These are phyloP conservation scores for Ceratocystis eucalypticola DNA, from an alignment of 2,329 filamentous ascomycete species.

Conservation along the genomic window DNA sequence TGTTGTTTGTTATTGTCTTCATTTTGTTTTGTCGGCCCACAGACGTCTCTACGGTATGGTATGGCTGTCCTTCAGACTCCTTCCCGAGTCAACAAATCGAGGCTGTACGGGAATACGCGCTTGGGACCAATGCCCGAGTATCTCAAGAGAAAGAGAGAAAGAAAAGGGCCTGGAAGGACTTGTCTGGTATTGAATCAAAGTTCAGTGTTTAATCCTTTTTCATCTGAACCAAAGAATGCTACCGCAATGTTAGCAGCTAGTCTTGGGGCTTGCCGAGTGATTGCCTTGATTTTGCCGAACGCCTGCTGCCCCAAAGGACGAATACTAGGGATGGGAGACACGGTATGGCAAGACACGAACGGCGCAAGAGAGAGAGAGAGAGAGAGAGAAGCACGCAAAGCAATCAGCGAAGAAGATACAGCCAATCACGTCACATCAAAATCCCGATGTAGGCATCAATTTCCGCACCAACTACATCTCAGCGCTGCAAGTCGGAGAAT, in stretches of 20 bases:
- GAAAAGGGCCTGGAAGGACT: not conserved
- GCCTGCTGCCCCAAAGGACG: not conserved
- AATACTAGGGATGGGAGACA: too few relatives aligned
- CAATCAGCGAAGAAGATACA: not conserved
- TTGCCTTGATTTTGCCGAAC: not conserved
- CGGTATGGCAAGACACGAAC: not conserved
- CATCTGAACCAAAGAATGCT: not conserved
- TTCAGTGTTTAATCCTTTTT: not conserved
- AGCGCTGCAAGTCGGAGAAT: too few relatives aligned
- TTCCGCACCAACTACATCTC: too few relatives aligned
- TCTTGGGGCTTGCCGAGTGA: not conserved
- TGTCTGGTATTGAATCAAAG: not conserved
- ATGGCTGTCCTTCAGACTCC: not conserved
- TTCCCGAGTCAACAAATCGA: not conserved
- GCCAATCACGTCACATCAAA: not conserved
- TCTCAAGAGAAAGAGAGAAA: not conserved
- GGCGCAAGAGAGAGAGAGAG: not conserved
- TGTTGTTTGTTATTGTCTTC: not conserved
- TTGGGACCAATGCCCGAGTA: too few relatives aligned
- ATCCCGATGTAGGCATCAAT: too few relatives aligned
- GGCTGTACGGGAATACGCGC: not conserved
- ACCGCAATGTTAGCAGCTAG: not conserved
- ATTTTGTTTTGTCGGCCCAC: not conserved
- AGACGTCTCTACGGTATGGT: not conserved
- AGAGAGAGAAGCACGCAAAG: not conserved